Percentiles rank a stretch among this genome's conserved stretches.
Conservation (phyloP, 2,329 filamentous ascomycete species). For the Fusarium chaquense region DNA sequence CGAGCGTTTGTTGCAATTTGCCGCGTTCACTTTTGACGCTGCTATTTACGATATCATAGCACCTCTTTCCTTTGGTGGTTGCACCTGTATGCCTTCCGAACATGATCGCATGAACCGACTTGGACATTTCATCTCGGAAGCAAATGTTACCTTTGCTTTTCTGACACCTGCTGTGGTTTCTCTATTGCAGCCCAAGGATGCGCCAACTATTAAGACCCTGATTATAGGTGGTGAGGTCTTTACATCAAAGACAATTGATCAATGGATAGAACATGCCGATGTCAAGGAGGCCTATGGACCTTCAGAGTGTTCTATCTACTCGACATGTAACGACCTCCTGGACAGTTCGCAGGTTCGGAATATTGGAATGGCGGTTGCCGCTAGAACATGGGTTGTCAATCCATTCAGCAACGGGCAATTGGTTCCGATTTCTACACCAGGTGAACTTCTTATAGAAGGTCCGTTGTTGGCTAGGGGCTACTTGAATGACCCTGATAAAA, state of each 20-base stretch:
- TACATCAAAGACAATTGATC: background rate
- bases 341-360: background rate
- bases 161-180: constrained; percentile 2
- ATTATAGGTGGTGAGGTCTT: background rate
- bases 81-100: constrained; percentile 1
- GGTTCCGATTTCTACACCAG: background rate
- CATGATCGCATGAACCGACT: constrained; percentile 3
- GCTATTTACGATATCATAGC: constrained; percentile 1
- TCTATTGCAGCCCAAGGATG: background rate
- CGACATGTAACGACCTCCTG: background rate
- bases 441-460: constrained; percentile 9
- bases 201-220: background rate
- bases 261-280: background rate
- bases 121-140: background rate
- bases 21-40: constrained; percentile 1
- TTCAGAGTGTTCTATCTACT: background rate
- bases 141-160: background rate
- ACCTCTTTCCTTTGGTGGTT: background rate
- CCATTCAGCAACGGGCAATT: background rate
- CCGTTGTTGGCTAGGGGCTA: background rate
- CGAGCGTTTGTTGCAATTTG: constrained; percentile 1
- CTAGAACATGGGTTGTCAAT: background rate
- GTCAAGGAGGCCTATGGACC: constrained; percentile 1
- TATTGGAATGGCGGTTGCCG: background rate
- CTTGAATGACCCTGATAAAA: background rate